Percentiles rank a stretch among this genome's conserved stretches.
phyloP scores from a whole-genome alignment of 2,329 filamentous ascomycete species.

The Scedosporium dehoogii region DNA sequence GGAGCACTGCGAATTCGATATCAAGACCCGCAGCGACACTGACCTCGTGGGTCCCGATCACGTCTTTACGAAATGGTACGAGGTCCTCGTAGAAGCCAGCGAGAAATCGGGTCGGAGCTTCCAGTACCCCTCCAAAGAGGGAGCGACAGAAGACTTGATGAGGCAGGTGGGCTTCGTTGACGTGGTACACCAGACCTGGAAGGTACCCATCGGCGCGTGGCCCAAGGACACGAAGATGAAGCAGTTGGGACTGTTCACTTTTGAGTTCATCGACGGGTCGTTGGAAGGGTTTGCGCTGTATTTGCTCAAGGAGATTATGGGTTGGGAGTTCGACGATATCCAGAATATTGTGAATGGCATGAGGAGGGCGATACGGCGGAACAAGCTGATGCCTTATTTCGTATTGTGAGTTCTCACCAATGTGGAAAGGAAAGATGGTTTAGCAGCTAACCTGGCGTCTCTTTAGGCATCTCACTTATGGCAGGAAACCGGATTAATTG shows the following conservation, averaged over 20 bases:
- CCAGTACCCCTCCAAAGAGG: slow-evolving; percentile 9
- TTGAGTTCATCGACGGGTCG: slow-evolving; percentile 17
- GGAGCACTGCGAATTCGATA: slow-evolving; percentile 19
- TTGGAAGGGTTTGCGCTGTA: slow-evolving; percentile 18
- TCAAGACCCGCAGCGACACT: slow-evolving; percentile 3
- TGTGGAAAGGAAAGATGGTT: neutral
- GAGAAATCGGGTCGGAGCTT: slow-evolving; percentile 19
- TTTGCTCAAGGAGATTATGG: slow-evolving; percentile 18
- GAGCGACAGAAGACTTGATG: slow-evolving; percentile 15
- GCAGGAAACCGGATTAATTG: neutral
- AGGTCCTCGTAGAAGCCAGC: slow-evolving; percentile 17
- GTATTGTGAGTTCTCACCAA: slow-evolving; percentile 1
- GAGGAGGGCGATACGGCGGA: slow-evolving; percentile 5
- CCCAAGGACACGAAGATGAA: slow-evolving; percentile 33
- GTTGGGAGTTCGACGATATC: slow-evolving; percentile 15
- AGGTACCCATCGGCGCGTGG: slow-evolving; percentile 37
- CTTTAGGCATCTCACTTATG: neutral
- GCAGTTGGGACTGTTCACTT: slow-evolving; percentile 26
- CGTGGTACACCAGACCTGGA: slow-evolving; percentile 25
- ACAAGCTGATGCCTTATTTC: slow-evolving; percentile 4
- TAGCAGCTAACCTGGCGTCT: neutral
- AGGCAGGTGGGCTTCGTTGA: slow-evolving; percentile 28
- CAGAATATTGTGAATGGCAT: slow-evolving; percentile 16
- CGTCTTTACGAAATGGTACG: slow-evolving; percentile 19
- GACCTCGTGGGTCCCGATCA: slow-evolving; percentile 11